Evolutionary conservation across 2,329 filamentous ascomycete genomes (phyloP).

Genomic region (Macroventuria anomochaeta): DNA sequence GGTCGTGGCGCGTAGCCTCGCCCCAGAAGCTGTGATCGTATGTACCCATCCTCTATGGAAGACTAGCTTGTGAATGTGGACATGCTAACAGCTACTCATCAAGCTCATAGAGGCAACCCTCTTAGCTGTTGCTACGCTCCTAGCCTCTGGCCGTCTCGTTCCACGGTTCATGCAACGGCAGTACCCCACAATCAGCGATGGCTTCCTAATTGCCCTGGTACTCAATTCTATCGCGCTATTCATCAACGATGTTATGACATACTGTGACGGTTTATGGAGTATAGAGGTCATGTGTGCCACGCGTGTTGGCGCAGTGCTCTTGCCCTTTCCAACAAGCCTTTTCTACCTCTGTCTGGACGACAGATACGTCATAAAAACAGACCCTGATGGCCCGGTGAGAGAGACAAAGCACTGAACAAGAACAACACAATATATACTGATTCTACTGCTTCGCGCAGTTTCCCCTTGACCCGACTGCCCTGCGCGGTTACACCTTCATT

Average conservation of each 20-base stretch:
- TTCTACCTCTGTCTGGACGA: no score
- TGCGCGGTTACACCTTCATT: no score
- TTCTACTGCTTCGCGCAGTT: no score
- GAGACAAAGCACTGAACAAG: no score
- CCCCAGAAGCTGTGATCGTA: constrained; percentile 20
- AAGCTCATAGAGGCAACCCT: constrained; percentile 24
- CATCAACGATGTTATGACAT: constrained; percentile 29
- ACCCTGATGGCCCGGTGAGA: no score
- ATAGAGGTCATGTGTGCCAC: no score
- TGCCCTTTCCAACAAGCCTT: no score
- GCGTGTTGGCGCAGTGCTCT: no score
- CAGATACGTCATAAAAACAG: no score
- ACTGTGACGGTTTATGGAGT: no score
- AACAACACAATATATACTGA: no score
- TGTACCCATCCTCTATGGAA: neutral
- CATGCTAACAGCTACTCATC: constrained; percentile 3
- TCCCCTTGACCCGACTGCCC: no score
- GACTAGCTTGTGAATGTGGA: neutral
- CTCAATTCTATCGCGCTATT: constrained; percentile 26
- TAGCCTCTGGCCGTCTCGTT: constrained; percentile 27
- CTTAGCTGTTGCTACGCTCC: constrained; percentile 17
- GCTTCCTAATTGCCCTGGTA: constrained; percentile 25
- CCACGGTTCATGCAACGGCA: constrained; percentile 25
- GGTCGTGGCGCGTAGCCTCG: constrained; percentile 18
- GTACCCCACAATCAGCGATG: constrained; percentile 23